Percentiles rank a stretch among this genome's conserved stretches.
These are phyloP conservation scores for Aspergillus novoparasiticus DNA, from an alignment of 2,329 filamentous ascomycete species.

Conservation along the genomic window DNA sequence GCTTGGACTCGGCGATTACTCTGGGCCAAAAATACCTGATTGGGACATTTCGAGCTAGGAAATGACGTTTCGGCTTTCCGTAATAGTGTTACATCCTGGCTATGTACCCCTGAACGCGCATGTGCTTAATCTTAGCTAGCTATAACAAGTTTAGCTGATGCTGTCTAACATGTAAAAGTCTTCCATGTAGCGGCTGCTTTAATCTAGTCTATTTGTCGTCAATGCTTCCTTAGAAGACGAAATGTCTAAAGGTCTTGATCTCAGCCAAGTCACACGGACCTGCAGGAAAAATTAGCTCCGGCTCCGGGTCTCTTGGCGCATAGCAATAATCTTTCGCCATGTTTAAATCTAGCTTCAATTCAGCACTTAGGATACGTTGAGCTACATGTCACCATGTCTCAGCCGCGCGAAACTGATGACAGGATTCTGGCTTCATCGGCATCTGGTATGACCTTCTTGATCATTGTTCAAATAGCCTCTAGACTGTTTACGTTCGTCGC, in stretches of 20 bases:
- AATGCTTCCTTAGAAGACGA: too few relatives aligned
- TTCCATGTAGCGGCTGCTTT: background rate
- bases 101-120: background rate
- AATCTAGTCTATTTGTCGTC: background rate
- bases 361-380: background rate
- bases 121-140: background rate
- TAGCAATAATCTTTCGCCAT: background rate
- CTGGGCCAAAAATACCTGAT: background rate
- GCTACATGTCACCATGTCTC: slow-evolving; percentile 19
- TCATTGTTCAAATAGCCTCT: slow-evolving; percentile 84
- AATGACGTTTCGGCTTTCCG: background rate
- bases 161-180: background rate
- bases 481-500: slow-evolving; percentile 85
- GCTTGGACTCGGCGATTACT: background rate
- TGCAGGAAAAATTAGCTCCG: slow-evolving; percentile 1
- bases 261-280: too few relatives aligned
- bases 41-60: background rate
- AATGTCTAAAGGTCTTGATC: too few relatives aligned
- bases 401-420: slow-evolving; percentile 21
- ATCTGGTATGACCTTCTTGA: slow-evolving; percentile 79
- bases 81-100: background rate
- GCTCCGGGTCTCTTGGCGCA: background rate
- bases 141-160: background rate
- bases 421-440: slow-evolving; percentile 45
- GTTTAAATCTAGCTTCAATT: background rate